phyloP scores from a whole-genome alignment of 257 asterid species.

The Oldenlandia corymbosa region DNA sequence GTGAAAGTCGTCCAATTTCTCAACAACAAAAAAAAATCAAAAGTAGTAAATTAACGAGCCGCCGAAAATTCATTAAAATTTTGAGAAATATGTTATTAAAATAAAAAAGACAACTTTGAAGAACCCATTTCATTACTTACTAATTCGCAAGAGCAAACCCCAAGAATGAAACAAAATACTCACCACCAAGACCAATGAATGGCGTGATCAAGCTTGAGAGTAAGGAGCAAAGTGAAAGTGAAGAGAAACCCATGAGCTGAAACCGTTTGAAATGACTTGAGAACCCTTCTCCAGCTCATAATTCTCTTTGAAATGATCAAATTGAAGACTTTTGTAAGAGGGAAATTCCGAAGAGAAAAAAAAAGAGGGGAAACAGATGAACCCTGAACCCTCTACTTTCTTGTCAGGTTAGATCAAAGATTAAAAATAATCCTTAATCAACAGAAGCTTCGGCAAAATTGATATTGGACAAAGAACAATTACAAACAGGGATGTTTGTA shows the following conservation, averaged over 20 bases:
- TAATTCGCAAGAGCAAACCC: background rate
- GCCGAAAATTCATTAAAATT: background rate
- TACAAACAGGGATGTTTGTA: background rate
- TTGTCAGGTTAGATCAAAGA: background rate
- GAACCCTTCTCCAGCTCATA: conserved; percentile 68
- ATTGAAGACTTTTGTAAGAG: background rate
- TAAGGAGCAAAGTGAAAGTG: conserved; percentile 60
- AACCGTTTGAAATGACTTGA: conserved; percentile 72
- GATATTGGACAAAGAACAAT: background rate
- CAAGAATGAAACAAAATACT: conserved; percentile 19
- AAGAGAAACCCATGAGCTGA: conserved; percentile 82
- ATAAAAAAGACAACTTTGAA: background rate
- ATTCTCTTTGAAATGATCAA: conserved; percentile 11
- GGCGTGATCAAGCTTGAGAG: conserved; percentile 65
- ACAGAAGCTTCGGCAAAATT: background rate
- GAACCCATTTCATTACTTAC: background rate
- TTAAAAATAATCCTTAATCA: background rate
- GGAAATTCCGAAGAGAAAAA: background rate
- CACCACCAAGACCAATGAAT: conserved; percentile 78
- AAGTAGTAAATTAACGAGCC: background rate
- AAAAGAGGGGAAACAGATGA: background rate
- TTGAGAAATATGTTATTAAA: background rate
- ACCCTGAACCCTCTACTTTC: background rate
- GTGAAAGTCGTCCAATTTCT: background rate
- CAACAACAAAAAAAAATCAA: background rate